Evolutionary conservation across 148 eudicot species (phyloP), one percentile per base, ranked within the genome.

Genomic region (Rhododendron mucronatum): DNA sequence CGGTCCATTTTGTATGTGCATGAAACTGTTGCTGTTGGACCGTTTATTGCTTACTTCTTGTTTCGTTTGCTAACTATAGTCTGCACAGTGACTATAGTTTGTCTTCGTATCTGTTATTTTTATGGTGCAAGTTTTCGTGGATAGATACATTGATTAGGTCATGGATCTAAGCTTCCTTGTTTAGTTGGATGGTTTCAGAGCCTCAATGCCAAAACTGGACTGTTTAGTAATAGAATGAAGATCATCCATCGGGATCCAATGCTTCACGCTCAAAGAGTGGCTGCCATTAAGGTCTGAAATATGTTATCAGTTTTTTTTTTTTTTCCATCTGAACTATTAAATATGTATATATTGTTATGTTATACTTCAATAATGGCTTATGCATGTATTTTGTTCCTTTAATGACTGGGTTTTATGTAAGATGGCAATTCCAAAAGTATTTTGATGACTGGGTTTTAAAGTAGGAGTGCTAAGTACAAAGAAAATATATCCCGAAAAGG

Each of bases 101-200:
- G 14, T 78, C 28, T 61, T 61, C 1, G 26, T 20, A 61, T 26
- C 12, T 83, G 1, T 45, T 63, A n/a, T 41, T 41, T 41, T 33
- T 13, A n/a, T 76, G 78, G 47, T 30, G 2, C 13, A 37, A 33
- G 50, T 44, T 83, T 61, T 74, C 81, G 55, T 21, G 26, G 15
- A 74, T 67, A 50, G 57, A 51, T 51, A 61, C 73, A 86, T 82
- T 69, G 75, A 39, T 53, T 84, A 48, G 45, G 44, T 73, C 85
- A 67, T 86, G 91, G 84, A 88, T 91, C 86, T 93, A 86, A 94
- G 90, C 87, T 93, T 85, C 86, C 87, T 39, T 87, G 82, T 92
- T 93, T 97, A 95, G 99, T 94, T 92, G 95, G 91, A 89, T 96
- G 96, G 87, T 87, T 95, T 97, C 99, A 97, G 99, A 97, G 96